Conservation (phyloP, 331 rosid species). For the Quercus tomentella region DNA sequence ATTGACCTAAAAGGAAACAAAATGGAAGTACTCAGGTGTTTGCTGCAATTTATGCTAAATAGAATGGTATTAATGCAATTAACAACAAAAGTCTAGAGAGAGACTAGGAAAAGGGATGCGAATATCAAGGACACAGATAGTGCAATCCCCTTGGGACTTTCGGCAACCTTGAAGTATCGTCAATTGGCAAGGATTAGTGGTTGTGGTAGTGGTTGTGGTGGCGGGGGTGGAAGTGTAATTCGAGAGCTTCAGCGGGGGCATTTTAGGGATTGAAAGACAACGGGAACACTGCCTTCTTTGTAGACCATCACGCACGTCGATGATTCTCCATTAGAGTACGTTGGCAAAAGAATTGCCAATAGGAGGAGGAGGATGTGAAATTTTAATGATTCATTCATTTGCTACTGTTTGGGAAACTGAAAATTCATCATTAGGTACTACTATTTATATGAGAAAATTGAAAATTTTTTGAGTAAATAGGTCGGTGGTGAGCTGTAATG, state of each 20-base stretch:
- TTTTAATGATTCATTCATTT: constrained; percentile 11
- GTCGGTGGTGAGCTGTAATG: no score
- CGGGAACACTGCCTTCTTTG: constrained; percentile 88
- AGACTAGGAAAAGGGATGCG: constrained; percentile 75
- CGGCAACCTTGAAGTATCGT: constrained; percentile 77
- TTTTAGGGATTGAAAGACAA: constrained; percentile 79
- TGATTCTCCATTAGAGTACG: constrained; percentile 45
- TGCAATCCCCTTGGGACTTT: constrained; percentile 72
- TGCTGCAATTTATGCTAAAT: no score
- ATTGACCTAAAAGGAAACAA: no score
- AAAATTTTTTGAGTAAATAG: no score
- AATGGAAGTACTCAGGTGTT: no score
- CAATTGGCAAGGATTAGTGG: constrained; percentile 56
- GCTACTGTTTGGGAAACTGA: background rate
- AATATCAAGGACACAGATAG: constrained; percentile 72
- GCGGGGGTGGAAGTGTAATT: constrained; percentile 22
- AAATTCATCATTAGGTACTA: background rate
- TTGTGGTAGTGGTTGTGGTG: background rate
- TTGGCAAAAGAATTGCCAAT: constrained; percentile 46
- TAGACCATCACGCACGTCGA: constrained; percentile 78
- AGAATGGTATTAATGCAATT: background rate
- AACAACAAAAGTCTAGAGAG: background rate
- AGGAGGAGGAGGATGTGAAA: background rate
- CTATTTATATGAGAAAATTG: no score
- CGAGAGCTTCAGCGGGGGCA: constrained; percentile 84